Percentiles rank a stretch among this genome's conserved stretches.
Evolutionary conservation across 1,284 basidiomycete species (phyloP).

Genomic region (Exobasidium rhododendri): DNA sequence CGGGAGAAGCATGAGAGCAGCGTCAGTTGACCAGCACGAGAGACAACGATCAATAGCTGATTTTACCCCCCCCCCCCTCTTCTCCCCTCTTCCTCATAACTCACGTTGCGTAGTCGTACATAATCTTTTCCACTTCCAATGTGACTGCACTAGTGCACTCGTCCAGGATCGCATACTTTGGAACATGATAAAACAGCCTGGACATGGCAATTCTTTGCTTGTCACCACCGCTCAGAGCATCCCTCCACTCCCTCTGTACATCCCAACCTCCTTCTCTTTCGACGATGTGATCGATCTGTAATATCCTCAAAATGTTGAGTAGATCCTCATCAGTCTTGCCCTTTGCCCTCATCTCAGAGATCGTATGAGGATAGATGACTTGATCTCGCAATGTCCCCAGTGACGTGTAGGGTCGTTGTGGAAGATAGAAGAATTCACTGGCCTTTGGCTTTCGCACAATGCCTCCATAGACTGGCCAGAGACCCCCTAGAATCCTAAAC

Average conservation of each 20-base stretch:
- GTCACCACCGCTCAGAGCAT: conserved; percentile 78
- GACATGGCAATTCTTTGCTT: conserved; percentile 88
- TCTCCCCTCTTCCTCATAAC: too few relatives aligned
- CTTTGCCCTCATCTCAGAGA: conserved; percentile 56
- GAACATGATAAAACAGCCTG: conserved; percentile 88
- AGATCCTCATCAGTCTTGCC: conserved; percentile 67
- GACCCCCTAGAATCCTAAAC: conserved; percentile 89
- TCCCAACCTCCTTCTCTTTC: conserved; percentile 97
- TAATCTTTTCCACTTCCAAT: conserved; percentile 82
- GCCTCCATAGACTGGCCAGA: conserved; percentile 96
- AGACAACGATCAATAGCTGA: too few relatives aligned
- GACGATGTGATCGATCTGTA: conserved; percentile 83
- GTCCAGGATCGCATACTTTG: conserved; percentile 95
- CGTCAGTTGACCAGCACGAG: too few relatives aligned
- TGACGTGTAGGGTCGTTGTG: conserved; percentile 83
- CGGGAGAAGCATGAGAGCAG: too few relatives aligned
- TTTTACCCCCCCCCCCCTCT: too few relatives aligned
- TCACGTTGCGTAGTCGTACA: conserved; percentile 87
- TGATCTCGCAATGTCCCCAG: conserved; percentile 91
- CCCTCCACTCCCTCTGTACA: conserved; percentile 81
- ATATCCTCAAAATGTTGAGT: conserved; percentile 68
- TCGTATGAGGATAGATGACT: conserved; percentile 74
- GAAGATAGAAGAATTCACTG: conserved; percentile 87
- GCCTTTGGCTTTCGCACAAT: conserved; percentile 87
- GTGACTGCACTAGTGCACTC: conserved; percentile 94